Evolutionary conservation across 768 basidiomycete species (phyloP).

Genomic region (Tulasnella sp.): DNA sequence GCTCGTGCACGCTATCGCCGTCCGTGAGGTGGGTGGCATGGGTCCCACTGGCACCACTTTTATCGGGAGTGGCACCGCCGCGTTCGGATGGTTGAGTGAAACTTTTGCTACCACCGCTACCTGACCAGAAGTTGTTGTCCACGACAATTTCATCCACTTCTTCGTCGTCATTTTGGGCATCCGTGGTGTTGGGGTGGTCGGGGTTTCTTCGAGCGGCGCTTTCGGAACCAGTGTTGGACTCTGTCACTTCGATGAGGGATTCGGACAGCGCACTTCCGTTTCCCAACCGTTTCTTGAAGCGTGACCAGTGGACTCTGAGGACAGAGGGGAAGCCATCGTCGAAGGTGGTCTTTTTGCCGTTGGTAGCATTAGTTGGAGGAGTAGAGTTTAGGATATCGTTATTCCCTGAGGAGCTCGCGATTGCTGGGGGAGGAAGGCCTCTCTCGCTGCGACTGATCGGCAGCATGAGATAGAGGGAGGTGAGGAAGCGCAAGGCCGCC

Average conservation of each 20-base stretch:
- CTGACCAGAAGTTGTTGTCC: conserved; percentile 12
- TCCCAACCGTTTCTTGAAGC: conserved; percentile 14
- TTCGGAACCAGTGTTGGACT: background rate
- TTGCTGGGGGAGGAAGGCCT: no score
- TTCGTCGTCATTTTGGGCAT: conserved; percentile 9
- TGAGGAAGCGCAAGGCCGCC: no score
- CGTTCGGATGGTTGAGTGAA: conserved; percentile 14
- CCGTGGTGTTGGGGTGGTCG: background rate
- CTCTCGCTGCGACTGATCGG: no score
- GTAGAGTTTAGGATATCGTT: no score
- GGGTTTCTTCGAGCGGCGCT: background rate
- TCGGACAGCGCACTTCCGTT: conserved; percentile 7
- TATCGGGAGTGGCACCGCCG: conserved; percentile 7
- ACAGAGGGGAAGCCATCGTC: background rate
- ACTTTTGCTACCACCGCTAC: background rate
- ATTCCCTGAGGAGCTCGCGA: no score
- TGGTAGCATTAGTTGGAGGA: no score
- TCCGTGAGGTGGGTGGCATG: background rate
- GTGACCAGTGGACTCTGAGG: conserved; percentile 7
- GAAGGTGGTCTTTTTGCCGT: background rate
- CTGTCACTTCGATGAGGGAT: conserved; percentile 7
- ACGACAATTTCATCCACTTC: conserved; percentile 19
- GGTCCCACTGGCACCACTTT: background rate
- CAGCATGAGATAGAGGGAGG: no score
- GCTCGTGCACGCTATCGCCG: background rate